phyloP scores from a whole-genome alignment of 345 rosid genomes.

The Anacardium occidentale region DNA sequence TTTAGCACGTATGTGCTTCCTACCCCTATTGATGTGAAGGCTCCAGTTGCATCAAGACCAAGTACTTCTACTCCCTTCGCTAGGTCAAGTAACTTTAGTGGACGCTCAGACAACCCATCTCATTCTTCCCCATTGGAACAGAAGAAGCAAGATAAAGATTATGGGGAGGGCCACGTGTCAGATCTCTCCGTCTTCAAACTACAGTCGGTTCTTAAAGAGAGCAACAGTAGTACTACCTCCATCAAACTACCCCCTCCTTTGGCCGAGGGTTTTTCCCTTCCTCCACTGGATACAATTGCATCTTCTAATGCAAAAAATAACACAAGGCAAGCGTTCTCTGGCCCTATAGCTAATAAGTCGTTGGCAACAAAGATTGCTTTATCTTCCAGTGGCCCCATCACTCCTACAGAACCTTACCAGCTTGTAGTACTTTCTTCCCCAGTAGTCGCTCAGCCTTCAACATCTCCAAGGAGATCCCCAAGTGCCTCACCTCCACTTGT shows the following conservation, averaged over 20 bases:
- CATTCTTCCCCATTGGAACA: constrained; percentile 92
- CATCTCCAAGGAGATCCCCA: constrained; percentile 76
- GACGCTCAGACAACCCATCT: constrained; percentile 49
- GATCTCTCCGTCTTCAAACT: constrained; percentile 28
- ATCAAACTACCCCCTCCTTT: constrained; percentile 61
- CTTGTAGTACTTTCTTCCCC: constrained; percentile 42
- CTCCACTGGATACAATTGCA: constrained; percentile 29
- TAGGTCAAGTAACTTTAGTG: constrained; percentile 40
- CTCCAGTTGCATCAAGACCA: constrained; percentile 42
- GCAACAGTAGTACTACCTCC: constrained; percentile 33
- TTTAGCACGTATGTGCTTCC: constrained; percentile 74
- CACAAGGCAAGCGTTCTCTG: constrained; percentile 67
- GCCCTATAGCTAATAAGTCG: constrained; percentile 61
- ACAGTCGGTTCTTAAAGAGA: constrained; percentile 34
- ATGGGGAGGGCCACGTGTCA: constrained; percentile 29
- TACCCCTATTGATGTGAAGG: constrained; percentile 62
- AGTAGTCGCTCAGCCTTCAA: constrained; percentile 43
- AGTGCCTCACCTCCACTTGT: constrained; percentile 78
- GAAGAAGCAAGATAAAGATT: constrained; percentile 50
- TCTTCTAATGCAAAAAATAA: constrained; percentile 45
- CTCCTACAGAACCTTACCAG: constrained; percentile 42
- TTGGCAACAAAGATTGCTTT: constrained; percentile 46
- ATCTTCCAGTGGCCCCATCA: constrained; percentile 47
- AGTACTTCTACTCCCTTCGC: constrained; percentile 35
- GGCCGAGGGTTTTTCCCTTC: constrained; percentile 40